A percentile compares a stretch with the other conserved stretches of the same genome.
Evolutionary conservation across 2,329 filamentous ascomycete genomes (phyloP).

Genomic region (Bertia moriformis): DNA sequence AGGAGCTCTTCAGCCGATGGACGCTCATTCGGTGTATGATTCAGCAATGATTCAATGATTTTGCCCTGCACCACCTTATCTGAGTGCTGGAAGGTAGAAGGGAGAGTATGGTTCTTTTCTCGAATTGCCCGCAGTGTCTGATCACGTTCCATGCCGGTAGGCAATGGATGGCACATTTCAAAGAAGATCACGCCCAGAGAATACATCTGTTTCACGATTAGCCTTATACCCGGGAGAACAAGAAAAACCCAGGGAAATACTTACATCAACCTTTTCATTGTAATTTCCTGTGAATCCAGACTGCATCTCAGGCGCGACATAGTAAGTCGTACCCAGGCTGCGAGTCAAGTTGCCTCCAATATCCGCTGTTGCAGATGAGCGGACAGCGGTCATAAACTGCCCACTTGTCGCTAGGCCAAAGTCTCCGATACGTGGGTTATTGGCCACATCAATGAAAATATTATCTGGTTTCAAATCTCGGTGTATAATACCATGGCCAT

Average conservation of each 20-base stretch:
- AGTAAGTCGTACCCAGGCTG: slow-evolving; percentile 33
- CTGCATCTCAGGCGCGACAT: slow-evolving; percentile 52
- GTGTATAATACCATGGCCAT: slow-evolving; percentile 51
- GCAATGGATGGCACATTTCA: slow-evolving; percentile 38
- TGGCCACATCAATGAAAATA: slow-evolving; percentile 51
- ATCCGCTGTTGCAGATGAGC: slow-evolving; percentile 3
- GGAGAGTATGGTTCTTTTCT: slow-evolving; percentile 36
- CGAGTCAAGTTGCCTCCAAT: neutral
- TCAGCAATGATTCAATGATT: slow-evolving; percentile 44
- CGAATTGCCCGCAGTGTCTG: slow-evolving; percentile 30
- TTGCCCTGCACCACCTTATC: slow-evolving; percentile 42
- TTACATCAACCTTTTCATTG: slow-evolving; percentile 48
- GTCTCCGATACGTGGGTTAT: slow-evolving; percentile 53
- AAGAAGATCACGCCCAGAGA: slow-evolving; percentile 58
- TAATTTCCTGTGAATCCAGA: slow-evolving; percentile 39
- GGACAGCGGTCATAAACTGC: slow-evolving; percentile 28
- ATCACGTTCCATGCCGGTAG: slow-evolving; percentile 1
- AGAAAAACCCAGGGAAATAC: slow-evolving; percentile 9
- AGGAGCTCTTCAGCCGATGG: slow-evolving; percentile 46
- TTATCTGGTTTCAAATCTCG: slow-evolving; percentile 58
- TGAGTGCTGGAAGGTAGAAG: slow-evolving; percentile 33
- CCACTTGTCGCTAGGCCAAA: slow-evolving; percentile 54
- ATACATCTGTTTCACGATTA: slow-evolving; percentile 35
- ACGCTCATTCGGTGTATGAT: slow-evolving; percentile 40
- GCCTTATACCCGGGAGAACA: slow-evolving; percentile 2